These are phyloP conservation scores for Juglanconis juglandina DNA, from an alignment of 2,329 filamentous ascomycete genomes.

Conservation along the genomic window DNA sequence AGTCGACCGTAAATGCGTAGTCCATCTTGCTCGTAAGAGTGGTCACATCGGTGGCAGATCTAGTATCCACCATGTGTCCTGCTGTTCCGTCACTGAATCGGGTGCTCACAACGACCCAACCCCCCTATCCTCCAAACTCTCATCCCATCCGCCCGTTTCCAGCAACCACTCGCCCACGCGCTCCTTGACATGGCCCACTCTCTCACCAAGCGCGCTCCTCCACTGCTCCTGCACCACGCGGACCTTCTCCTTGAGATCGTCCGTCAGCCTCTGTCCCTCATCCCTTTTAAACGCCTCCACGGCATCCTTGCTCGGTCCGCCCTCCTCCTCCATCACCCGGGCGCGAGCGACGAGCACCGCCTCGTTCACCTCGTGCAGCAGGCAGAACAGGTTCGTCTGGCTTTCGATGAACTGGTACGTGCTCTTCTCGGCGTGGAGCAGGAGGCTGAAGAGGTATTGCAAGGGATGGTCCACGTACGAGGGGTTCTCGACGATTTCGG, in stretches of 20 bases:
- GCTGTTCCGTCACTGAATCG: neutral
- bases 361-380: conserved; percentile 86
- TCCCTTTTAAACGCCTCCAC: conserved; percentile 57
- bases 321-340: conserved; percentile 63
- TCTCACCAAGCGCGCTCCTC: conserved; percentile 78
- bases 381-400: conserved; percentile 84
- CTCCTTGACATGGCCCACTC: conserved; percentile 69
- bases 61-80: neutral
- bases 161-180: conserved; percentile 71
- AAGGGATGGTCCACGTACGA: conserved; percentile 75
- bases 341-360: conserved; percentile 68
- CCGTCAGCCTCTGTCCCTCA: conserved; percentile 70
- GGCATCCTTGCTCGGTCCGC: conserved; percentile 39
- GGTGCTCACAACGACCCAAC: conserved; percentile 34
- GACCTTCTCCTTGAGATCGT: conserved; percentile 91
- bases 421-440: conserved; percentile 85
- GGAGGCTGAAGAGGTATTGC: conserved; percentile 83
- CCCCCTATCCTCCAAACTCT: conserved; percentile 60
- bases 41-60: neutral
- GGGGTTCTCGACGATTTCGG: conserved; percentile 84
- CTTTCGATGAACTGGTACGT: conserved; percentile 97
- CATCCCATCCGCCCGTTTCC: conserved; percentile 83
- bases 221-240: conserved; percentile 87
- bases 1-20: neutral
- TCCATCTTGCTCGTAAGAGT: no score